Conservation (phyloP, 768 basidiomycete species). For the Boletus reticuloceps region DNA sequence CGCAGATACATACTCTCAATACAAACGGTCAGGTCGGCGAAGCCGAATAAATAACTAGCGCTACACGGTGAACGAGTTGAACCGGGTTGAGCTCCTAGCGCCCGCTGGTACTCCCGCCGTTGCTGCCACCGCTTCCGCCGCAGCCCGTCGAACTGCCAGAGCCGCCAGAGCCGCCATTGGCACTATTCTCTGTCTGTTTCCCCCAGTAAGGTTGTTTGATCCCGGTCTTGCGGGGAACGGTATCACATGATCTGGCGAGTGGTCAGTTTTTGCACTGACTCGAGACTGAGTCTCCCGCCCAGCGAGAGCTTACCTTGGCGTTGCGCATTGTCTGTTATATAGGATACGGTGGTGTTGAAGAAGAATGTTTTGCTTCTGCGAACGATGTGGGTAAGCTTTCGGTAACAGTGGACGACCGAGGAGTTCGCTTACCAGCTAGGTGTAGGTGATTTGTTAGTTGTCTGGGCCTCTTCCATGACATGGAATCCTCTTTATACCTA, state of each 20-base stretch:
- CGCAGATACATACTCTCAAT: not conserved
- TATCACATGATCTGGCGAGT: not conserved
- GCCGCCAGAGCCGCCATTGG: too few relatives aligned
- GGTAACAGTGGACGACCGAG: not conserved
- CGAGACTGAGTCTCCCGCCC: not conserved
- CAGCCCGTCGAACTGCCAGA: not conserved
- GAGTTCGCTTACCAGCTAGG: conserved; percentile 10
- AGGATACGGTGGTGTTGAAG: not conserved
- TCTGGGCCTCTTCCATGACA: not conserved
- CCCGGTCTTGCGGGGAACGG: not conserved
- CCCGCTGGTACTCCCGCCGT: not conserved
- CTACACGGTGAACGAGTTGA: conserved; percentile 8
- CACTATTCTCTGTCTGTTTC: rapidly evolving
- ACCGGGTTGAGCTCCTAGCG: not conserved
- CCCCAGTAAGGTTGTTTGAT: conserved; percentile 20
- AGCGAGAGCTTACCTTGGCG: conserved; percentile 5
- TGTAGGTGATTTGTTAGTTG: not conserved
- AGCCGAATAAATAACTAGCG: not conserved
- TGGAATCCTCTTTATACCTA: conserved; percentile 12
- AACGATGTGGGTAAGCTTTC: not conserved
- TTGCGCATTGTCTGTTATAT: conserved; percentile 4
- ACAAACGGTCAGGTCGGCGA: not conserved
- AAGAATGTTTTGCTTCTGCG: conserved; percentile 3
- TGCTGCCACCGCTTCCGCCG: not conserved
- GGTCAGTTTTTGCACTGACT: not conserved